Percentiles rank a stretch among this genome's conserved stretches.
Conservation (phyloP, 805 yeast species). For the Metschnikowia aberdeeniae region DNA sequence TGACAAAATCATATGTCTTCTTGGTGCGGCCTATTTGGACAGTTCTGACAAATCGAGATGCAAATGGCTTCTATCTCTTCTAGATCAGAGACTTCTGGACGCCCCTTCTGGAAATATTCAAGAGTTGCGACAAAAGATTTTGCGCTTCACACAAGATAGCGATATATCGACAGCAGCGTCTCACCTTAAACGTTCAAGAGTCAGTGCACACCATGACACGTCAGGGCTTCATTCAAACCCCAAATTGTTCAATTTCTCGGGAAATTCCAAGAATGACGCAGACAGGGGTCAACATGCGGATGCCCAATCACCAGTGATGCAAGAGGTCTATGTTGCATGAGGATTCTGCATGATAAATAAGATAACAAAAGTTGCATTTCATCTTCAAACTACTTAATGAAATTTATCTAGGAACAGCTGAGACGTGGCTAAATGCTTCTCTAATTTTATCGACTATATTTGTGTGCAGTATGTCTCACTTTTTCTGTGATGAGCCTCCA, state of each 20-base stretch:
- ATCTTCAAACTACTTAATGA: neutral
- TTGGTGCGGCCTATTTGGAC: slow-evolving; percentile 10
- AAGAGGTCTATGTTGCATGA: neutral
- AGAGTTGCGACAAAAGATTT: neutral
- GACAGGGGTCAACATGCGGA: neutral
- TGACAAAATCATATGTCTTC: slow-evolving; percentile 8
- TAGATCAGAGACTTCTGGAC: neutral
- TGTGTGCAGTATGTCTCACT: slow-evolving; percentile 2
- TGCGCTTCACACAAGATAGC: neutral
- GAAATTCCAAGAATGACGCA: neutral
- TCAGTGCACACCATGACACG: neutral
- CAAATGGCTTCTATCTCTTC: slow-evolving; percentile 14
- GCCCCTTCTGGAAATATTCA: neutral
- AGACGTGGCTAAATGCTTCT: neutral
- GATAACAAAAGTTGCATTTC: neutral
- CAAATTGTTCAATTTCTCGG: neutral
- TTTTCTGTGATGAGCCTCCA: slow-evolving; percentile 4
- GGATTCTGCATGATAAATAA: too few species aligned
- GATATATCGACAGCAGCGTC: neutral
- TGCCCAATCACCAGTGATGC: neutral
- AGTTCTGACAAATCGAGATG: slow-evolving; percentile 9
- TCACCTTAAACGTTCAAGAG: neutral
- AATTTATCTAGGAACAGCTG: neutral
- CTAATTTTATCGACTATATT: neutral
- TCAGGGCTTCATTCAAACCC: neutral